phyloP scores from a whole-genome alignment of 768 basidiomycete species.

The Pulveroboletus sp. region DNA sequence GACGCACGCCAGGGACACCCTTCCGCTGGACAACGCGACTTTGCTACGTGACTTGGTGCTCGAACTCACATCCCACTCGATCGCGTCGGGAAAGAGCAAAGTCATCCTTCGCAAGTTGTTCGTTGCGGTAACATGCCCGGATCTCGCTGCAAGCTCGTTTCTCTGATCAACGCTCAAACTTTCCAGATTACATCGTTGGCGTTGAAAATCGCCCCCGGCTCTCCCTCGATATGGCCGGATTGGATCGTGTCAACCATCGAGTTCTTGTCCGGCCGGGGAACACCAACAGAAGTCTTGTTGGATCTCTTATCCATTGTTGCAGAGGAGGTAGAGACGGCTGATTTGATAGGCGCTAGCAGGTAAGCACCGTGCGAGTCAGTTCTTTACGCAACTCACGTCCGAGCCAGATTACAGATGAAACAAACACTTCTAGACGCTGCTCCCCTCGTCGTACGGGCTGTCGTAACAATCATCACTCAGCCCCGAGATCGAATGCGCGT shows the following conservation, averaged over 20 bases:
- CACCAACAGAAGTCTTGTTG: slow-evolving; percentile 56
- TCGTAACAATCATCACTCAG: slow-evolving; percentile 54
- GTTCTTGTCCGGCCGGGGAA: slow-evolving; percentile 57
- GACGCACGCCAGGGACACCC: slow-evolving; percentile 57
- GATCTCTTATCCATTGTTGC: slow-evolving; percentile 83
- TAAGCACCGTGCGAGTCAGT: slow-evolving; percentile 36
- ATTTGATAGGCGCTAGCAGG: slow-evolving; percentile 72
- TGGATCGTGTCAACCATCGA: slow-evolving; percentile 72
- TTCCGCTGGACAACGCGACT: slow-evolving; percentile 60
- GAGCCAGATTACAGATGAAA: slow-evolving; percentile 55
- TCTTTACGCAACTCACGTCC: slow-evolving; percentile 6
- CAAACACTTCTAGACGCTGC: slow-evolving; percentile 66
- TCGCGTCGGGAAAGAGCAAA: slow-evolving; percentile 55
- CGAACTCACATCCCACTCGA: slow-evolving; percentile 64
- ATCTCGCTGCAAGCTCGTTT: neutral
- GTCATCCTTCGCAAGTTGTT: slow-evolving; percentile 85
- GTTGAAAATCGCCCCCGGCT: slow-evolving; percentile 61
- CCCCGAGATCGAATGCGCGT: slow-evolving; percentile 30
- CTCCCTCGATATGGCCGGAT: slow-evolving; percentile 63
- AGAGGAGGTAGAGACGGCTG: slow-evolving; percentile 76
- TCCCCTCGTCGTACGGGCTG: slow-evolving; percentile 67
- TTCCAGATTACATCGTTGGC: slow-evolving; percentile 66
- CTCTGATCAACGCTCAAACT: slow-evolving; percentile 11
- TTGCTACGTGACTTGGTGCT: slow-evolving; percentile 66
- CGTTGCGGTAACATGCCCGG: slow-evolving; percentile 59